Evolutionary conservation across 257 asterid species (phyloP).

Genomic region (Nicotiana attenuata): DNA sequence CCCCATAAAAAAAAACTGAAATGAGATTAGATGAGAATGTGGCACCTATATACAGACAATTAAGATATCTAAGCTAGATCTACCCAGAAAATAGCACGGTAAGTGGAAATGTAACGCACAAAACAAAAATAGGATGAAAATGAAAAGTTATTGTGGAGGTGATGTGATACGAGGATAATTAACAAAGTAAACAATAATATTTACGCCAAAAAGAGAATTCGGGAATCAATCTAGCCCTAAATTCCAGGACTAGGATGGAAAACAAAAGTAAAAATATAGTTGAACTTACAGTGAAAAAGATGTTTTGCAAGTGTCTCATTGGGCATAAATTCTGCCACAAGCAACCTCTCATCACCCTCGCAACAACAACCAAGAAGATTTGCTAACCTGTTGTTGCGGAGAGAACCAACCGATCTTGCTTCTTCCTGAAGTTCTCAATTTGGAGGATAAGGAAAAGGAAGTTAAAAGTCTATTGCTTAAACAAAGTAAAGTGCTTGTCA

Average conservation of each 20-base stretch:
- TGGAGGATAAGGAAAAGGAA: conserved; percentile 1
- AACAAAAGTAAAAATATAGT: background rate
- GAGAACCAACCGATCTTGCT: conserved; percentile 90
- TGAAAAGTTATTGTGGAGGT: background rate
- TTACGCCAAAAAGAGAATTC: background rate
- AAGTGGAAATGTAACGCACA: background rate
- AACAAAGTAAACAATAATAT: background rate
- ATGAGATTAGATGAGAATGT: background rate
- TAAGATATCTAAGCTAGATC: background rate
- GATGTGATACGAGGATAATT: background rate
- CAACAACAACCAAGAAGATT: conserved; percentile 94
- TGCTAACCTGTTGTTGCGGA: conserved; percentile 68
- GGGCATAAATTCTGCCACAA: conserved; percentile 95
- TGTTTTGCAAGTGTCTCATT: conserved; percentile 94
- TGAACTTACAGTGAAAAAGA: conserved; percentile 85
- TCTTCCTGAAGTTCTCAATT: conserved; percentile 58
- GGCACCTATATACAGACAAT: background rate
- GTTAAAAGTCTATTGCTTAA: conserved; percentile 7
- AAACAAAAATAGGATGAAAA: background rate
- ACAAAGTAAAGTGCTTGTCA: background rate
- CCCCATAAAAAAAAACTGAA: background rate
- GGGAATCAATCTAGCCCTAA: background rate
- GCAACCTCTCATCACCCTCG: conserved; percentile 95
- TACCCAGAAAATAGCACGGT: no score
- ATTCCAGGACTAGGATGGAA: background rate